These are phyloP conservation scores for Ehretia macrophylla DNA, from an alignment of 257 asterid genomes.

Conservation along the genomic window DNA sequence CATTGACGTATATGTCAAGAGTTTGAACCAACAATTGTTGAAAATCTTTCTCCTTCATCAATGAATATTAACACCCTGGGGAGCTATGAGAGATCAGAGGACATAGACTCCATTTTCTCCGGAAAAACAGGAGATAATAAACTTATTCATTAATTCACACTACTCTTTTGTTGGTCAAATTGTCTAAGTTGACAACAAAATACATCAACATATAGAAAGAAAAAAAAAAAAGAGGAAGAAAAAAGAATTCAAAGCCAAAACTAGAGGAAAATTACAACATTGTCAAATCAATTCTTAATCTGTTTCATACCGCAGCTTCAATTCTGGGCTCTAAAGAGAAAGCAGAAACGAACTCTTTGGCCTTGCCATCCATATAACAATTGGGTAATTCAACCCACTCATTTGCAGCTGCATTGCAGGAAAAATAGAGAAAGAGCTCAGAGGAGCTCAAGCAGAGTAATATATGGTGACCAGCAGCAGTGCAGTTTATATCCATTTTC, in stretches of 20 bases:
- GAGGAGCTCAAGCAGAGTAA: conserved; percentile 55
- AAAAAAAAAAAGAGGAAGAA: not conserved
- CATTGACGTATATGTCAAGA: too few relatives aligned
- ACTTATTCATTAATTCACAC: not conserved
- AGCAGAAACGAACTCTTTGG: conserved; percentile 55
- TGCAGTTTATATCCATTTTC: conserved; percentile 75
- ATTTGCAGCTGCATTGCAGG: conserved; percentile 55
- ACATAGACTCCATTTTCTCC: too few relatives aligned
- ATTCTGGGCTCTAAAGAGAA: conserved; percentile 81
- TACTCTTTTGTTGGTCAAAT: not conserved
- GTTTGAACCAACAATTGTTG: too few relatives aligned
- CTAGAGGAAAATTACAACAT: not conserved
- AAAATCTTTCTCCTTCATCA: too few relatives aligned
- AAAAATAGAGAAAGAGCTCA: conserved; percentile 45
- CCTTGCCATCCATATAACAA: conserved; percentile 20
- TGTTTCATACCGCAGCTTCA: conserved; percentile 44
- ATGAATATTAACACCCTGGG: too few relatives aligned
- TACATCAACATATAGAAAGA: not conserved
- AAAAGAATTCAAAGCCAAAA: not conserved
- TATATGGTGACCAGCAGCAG: conserved; percentile 42
- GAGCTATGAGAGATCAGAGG: too few relatives aligned
- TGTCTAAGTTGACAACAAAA: not conserved
- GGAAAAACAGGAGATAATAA: too few relatives aligned
- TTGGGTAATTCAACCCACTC: conserved; percentile 69
- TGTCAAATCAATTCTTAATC: not conserved